These are phyloP conservation scores for Torulaspora indica DNA, from an alignment of 805 yeast genomes.

Conservation along the genomic window DNA sequence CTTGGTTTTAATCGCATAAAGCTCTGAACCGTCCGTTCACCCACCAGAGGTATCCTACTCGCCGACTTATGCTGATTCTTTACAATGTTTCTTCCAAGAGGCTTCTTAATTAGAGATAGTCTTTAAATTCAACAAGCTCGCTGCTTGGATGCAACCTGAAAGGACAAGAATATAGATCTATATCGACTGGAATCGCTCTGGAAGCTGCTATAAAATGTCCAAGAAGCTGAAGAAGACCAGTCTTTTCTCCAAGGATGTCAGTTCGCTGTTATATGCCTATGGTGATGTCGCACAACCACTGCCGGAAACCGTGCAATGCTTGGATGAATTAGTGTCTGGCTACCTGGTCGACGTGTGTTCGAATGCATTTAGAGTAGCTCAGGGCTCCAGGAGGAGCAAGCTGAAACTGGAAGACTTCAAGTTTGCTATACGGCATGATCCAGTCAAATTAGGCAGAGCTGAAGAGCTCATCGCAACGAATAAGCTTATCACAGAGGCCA, in stretches of 20 bases:
- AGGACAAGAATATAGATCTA: not conserved
- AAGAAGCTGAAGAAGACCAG: constrained; percentile 41
- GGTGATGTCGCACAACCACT: constrained; percentile 70
- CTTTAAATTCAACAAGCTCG: not conserved
- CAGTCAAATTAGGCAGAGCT: constrained; percentile 63
- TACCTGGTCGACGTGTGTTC: constrained; percentile 59
- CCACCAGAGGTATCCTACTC: not conserved
- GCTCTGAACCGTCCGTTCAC: not conserved
- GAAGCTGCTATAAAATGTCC: constrained; percentile 23
- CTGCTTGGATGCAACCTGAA: not conserved
- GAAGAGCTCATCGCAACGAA: constrained; percentile 58
- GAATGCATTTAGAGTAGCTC: constrained; percentile 48
- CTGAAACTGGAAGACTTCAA: constrained; percentile 68
- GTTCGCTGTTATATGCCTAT: constrained; percentile 60
- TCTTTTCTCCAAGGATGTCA: constrained; percentile 47
- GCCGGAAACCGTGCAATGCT: constrained; percentile 56
- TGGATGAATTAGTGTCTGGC: constrained; percentile 63
- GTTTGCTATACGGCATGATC: constrained; percentile 63
- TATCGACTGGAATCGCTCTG: not conserved
- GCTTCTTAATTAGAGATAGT: not conserved
- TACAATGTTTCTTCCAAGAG: not conserved
- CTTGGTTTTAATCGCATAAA: not conserved
- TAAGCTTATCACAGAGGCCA: constrained; percentile 58
- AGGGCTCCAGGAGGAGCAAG: constrained; percentile 52
- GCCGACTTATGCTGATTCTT: not conserved